Evolutionary conservation across 176 grass and related monocot species (phyloP), one percentile per base, ranked within the genome.

Genomic region (Zoysia japonica): DNA sequence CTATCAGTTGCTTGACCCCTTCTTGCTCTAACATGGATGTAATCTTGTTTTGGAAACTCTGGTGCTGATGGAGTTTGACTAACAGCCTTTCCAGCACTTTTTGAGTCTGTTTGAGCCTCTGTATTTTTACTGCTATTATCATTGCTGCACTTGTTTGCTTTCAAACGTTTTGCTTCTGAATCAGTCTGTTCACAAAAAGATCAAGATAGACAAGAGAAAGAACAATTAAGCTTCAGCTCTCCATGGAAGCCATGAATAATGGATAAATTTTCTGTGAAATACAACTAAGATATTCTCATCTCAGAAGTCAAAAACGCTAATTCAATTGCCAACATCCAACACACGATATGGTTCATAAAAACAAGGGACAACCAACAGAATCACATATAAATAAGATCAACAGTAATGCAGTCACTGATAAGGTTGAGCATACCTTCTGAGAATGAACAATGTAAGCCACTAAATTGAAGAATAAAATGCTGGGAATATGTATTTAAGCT

Each of bases 1-100:
- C 89, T 98, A 42, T 98, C 95, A 43, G 95, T 98, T 44, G 95
- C 95, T 92, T 94, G 95, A 64, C 95, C 95, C 70, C 95, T 92
- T 86, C 95, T 92, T 88, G 92, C 95, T 77, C 92, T 91, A 50
- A 98, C 95, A 82, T 99, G 96, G 65, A 99, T 99, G 57, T 88
- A 99, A 78, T 99, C 92, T 91, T 99, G 92, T 68, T 95, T 99
- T 28, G 88, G 81, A 80, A 71, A 84, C 70, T 89, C 95, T 19
- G 59, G 52, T 10, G 69, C 76, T 62, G 50, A 64, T 66, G 82
- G 79, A 87, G 83, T 90, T 91, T 94, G 72, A 73, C 92, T 82
- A 67, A 40, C 53, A 28, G 61, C 17, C 68, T 94, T 94, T 52
- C 78, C 88, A 72, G 73, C 83, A 67, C 77, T 85, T 73, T 77